Conservation (phyloP, 1,284 basidiomycete species). For the Tylopilus microsporus region DNA sequence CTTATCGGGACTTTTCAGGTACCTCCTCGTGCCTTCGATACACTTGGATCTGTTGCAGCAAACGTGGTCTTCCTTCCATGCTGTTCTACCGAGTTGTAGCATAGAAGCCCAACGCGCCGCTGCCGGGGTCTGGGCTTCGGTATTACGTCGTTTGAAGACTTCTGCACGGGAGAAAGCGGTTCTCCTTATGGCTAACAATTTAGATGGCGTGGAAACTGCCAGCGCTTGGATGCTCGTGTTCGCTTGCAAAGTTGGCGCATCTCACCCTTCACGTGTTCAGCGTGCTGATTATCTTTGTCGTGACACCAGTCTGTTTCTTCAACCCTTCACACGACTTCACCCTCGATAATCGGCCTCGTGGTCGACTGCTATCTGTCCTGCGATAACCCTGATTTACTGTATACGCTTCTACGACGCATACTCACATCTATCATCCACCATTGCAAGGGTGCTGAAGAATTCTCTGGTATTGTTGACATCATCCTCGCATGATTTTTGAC, state of each 20-base stretch:
- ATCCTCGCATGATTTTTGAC: slow-evolving; percentile 37
- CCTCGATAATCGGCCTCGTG: slow-evolving; percentile 58
- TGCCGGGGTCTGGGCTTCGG: slow-evolving; percentile 74
- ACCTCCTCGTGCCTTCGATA: slow-evolving; percentile 50
- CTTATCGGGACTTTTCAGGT: slow-evolving; percentile 38
- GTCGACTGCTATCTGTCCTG: slow-evolving; percentile 48
- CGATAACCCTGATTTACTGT: slow-evolving; percentile 42
- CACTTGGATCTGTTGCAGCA: slow-evolving; percentile 46
- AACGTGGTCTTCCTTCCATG: slow-evolving; percentile 54
- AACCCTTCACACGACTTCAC: slow-evolving; percentile 72
- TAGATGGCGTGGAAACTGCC: slow-evolving; percentile 51
- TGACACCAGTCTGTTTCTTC: slow-evolving; percentile 62
- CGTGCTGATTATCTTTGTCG: too few species aligned
- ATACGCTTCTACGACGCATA: slow-evolving; percentile 60
- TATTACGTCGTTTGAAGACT: slow-evolving; percentile 59
- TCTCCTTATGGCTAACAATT: slow-evolving; percentile 41
- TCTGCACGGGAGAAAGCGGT: slow-evolving; percentile 50
- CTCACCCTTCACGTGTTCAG: neutral
- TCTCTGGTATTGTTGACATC: slow-evolving; percentile 55
- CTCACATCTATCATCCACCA: slow-evolving; percentile 80
- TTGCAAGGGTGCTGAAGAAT: slow-evolving; percentile 62
- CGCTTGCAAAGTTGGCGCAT: slow-evolving; percentile 61
- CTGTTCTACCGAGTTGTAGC: slow-evolving; percentile 52
- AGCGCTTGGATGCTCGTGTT: slow-evolving; percentile 65
- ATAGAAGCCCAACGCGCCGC: slow-evolving; percentile 66